Evolutionary conservation across 441 rosid species (phyloP).

Genomic region (Raphanus hybrid): DNA sequence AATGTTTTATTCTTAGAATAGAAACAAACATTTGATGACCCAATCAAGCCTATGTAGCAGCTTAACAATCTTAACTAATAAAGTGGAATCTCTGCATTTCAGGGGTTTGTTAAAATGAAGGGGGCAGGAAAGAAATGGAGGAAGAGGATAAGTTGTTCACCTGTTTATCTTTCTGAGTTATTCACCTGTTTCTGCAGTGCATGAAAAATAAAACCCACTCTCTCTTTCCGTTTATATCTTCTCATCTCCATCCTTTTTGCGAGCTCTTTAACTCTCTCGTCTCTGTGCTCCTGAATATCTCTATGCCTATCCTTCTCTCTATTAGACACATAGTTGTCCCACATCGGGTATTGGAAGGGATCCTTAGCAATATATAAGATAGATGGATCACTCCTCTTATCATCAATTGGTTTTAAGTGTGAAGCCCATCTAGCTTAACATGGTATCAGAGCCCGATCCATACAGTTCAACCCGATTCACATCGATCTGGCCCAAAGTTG

Average conservation of each 20-base stretch:
- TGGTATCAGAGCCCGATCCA: too few species aligned
- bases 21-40: background rate
- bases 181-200: background rate
- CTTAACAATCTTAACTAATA: background rate
- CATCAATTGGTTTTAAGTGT: too few species aligned
- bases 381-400: too few species aligned
- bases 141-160: background rate
- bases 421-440: too few species aligned
- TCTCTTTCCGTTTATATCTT: background rate
- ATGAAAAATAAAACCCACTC: background rate
- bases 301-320: background rate
- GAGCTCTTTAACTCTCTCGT: background rate
- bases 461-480: too few species aligned
- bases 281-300: background rate
- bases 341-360: too few species aligned
- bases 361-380: too few species aligned
- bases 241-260: background rate
- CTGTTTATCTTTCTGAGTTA: background rate
- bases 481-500: too few species aligned
- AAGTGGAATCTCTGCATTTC: background rate
- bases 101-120: background rate
- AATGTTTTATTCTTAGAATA: background rate
- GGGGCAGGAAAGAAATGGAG: background rate
- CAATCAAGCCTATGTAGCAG: background rate
- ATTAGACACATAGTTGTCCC: too few species aligned